Evolutionary conservation across 495 filamentous ascomycete genomes (phyloP), one percentile per base, ranked within the genome.

Genomic region (Pyrenula massariospora): DNA sequence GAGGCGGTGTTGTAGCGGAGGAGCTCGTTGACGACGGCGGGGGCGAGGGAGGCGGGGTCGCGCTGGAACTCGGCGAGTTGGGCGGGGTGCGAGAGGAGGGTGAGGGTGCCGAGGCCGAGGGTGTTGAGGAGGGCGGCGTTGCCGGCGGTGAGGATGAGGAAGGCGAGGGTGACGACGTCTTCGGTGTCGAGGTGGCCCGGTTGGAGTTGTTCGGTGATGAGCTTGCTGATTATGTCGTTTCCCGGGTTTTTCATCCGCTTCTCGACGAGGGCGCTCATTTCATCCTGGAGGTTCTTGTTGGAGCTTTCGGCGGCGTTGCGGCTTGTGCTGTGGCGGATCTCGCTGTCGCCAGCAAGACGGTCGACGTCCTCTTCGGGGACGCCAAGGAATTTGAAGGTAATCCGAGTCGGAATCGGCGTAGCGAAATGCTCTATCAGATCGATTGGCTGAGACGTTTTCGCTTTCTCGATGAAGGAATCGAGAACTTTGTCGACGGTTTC

Each of bases 401-500:
- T 42, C 15, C 15, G 8, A 15, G 31, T 42, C 11, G 50, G 56
- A 19, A 2, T 2, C 3, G 54, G 20, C 5, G 48, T 25, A 56
- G 53, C 53, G 12, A 51, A 58, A 48, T 58, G 52, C 10, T 58
- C 20, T 25, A 58, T 31, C 0, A 58, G 25, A 15, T 58, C 31
- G 20, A 51, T 58, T 23, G 52, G 51, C 23, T 54, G 51, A 23
- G 31, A 42, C 8, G 31, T 63, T 2, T 60, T 59, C 3, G 61
- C 63, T 58, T 68, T 65, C 23, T 62, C 48, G 48, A 57, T 62
- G 64, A 77, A 63, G 42, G 52, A 58, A 19, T 72, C 66, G 10
- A 76, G 60, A 24, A 76, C 58, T 12, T 59, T 57, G 20, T 70
- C 65, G 2, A 75, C 73, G 2, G 73, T 75, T 55, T 70, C 67